A percentile compares a stretch with the other conserved stretches of the same genome.
Evolutionary conservation across 163 green algal genomes (phyloP).

Genomic region (Scenedesmus sp.): DNA sequence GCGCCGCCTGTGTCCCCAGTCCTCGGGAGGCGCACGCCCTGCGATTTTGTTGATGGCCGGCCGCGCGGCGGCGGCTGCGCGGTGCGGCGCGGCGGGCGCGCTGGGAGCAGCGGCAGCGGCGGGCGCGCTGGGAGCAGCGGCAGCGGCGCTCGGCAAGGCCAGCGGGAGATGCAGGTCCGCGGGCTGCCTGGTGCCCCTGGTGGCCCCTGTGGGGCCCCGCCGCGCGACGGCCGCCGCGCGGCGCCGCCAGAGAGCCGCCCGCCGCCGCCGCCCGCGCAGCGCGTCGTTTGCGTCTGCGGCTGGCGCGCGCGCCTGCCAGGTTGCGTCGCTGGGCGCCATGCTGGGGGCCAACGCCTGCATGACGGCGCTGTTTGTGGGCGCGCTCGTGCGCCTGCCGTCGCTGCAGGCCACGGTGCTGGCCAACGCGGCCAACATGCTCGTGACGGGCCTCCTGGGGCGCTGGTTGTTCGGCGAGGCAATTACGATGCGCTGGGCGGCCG

Average conservation of each 20-base stretch:
- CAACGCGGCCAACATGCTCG: constrained; percentile 53
- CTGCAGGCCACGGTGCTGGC: constrained; percentile 56
- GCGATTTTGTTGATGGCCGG: too few species aligned
- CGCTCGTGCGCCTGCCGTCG: constrained; percentile 50
- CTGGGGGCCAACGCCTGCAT: constrained; percentile 32
- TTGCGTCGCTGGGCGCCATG: neutral
- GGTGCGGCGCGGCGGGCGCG: too few species aligned
- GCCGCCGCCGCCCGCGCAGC: too few species aligned
- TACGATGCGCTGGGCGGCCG: constrained; percentile 39
- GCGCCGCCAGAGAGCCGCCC: constrained; percentile 8
- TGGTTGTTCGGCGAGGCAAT: constrained; percentile 54
- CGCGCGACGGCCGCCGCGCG: neutral
- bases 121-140: constrained; percentile 12
- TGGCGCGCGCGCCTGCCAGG: neutral
- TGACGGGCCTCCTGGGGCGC: constrained; percentile 50
- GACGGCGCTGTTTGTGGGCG: constrained; percentile 43
- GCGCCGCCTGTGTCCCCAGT: too few species aligned
- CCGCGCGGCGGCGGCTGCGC: too few species aligned
- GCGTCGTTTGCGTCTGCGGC: too few species aligned
- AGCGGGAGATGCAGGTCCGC: constrained; percentile 14
- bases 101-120: too few species aligned
- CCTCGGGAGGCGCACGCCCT: too few species aligned
- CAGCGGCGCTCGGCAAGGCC: constrained; percentile 25
- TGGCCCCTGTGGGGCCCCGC: too few species aligned
- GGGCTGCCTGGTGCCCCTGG: too few species aligned